A percentile compares a stretch with the other conserved stretches of the same genome.
These are phyloP conservation scores for Marsdenia floribunda DNA, from an alignment of 257 asterid species.

Conservation along the genomic window DNA sequence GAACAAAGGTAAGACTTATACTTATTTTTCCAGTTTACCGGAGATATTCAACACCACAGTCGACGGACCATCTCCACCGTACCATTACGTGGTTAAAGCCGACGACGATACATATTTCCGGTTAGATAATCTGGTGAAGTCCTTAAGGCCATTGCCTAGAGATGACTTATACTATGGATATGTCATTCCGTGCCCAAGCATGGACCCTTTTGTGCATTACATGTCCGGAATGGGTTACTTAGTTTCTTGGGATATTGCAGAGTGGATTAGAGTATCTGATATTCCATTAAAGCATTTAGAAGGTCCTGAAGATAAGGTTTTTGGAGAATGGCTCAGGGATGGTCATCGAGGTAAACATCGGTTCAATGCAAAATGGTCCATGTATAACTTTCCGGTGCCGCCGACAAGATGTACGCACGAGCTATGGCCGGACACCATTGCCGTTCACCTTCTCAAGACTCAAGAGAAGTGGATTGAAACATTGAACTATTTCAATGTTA, in stretches of 20 bases:
- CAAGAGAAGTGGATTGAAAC: constrained; percentile 89
- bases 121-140: constrained; percentile 51
- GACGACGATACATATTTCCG: constrained; percentile 80
- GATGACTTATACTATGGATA: constrained; percentile 76
- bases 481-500: constrained; percentile 67
- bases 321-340: constrained; percentile 79
- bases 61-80: constrained; percentile 48
- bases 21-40: constrained; percentile 76
- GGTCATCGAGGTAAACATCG: constrained; percentile 68
- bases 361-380: constrained; percentile 84
- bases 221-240: constrained; percentile 98
- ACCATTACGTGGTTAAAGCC: constrained; percentile 76
- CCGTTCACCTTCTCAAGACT: constrained; percentile 76
- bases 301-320: constrained; percentile 73
- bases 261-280: constrained; percentile 74
- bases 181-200: constrained; percentile 81
- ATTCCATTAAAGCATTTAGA: constrained; percentile 54
- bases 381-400: constrained; percentile 89
- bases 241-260: constrained; percentile 81
- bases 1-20: constrained; percentile 83
- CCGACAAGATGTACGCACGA: constrained; percentile 72
- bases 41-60: constrained; percentile 33
- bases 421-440: constrained; percentile 80
- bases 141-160: constrained; percentile 55
- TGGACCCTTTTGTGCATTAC: constrained; percentile 78